Evolutionary conservation across 768 basidiomycete genomes (phyloP), one percentile per base, ranked within the genome.

Genomic region (Austroboletus eburneus): DNA sequence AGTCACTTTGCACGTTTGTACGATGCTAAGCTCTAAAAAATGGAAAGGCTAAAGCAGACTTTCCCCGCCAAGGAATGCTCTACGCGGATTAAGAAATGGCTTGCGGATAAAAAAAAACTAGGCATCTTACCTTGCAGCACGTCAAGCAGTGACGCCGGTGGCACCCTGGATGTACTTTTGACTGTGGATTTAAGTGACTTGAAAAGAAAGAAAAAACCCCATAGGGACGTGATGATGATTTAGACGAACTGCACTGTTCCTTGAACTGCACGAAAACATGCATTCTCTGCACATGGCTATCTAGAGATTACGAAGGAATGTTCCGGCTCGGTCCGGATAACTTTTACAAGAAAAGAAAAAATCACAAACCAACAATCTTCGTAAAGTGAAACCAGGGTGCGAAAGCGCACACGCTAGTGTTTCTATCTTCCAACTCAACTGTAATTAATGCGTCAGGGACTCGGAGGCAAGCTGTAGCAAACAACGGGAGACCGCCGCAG

Each of bases 131-230:
- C 12, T 13, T 8, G 61, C 61, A 18, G 66, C 53, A 1, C 74
- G 73, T 67, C 69, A 73, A 4, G 68, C 59, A 1, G 68, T n/a
- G n/a, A n/a, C 64, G 14, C 72, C 60, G 16, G 67, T 45, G 24
- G 57, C 50, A 9, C 69, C 69, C 9, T 59, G 58, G 38, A 65
- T 72, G 27, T 64, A 65, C 13, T 13, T 13, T 32, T 13, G 30
- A 4, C 30, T 32, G 14, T 32, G 30, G 13, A 13, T 4, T 14
- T 13, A 9, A 14, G 14, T 6, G 13, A 13, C 8, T 32, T 6
- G 30, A 32, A 13, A 6, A 32, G 4, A 13, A 4, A 32, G 9
- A 32, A 9, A 32, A 32, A 14, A 32, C 30, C 30, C 30, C 12
- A 9, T 7, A 32, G 30, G 30, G 30, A 32, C 30, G 14, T 13